Evolutionary conservation across 2,329 filamentous ascomycete genomes (phyloP).

Genomic region (Pseudogymnoascus sp.): DNA sequence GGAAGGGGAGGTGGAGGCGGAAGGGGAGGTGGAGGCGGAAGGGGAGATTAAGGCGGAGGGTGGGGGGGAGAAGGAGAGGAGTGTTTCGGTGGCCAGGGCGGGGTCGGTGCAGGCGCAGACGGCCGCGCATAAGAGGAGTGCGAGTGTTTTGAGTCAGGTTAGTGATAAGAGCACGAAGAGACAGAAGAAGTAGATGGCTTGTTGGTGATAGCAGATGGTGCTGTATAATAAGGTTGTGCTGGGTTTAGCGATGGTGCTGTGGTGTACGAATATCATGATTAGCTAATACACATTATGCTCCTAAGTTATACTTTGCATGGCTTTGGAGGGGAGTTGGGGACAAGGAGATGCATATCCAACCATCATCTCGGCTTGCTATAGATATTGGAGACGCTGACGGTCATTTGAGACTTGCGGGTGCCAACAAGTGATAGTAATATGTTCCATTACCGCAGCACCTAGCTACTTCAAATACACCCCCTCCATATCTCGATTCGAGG

Average conservation of each 20-base stretch:
- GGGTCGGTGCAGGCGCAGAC: slow-evolving; percentile 41
- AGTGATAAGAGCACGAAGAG: slow-evolving; percentile 52
- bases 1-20: slow-evolving; percentile 30
- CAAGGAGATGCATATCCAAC: neutral
- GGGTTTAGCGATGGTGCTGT: slow-evolving; percentile 1
- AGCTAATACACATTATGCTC: neutral
- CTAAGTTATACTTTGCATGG: neutral
- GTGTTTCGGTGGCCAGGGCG: slow-evolving; percentile 47
- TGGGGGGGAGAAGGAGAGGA: slow-evolving; percentile 21
- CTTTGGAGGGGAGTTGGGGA: neutral
- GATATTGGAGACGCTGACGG: neutral
- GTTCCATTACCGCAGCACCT: neutral
- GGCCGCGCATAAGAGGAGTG: slow-evolving; percentile 61
- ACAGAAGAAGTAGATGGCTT: slow-evolving; percentile 31
- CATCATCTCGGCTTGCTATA: neutral
- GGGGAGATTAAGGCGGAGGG: slow-evolving; percentile 51
- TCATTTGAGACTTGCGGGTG: neutral
- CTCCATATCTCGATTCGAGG: neutral
- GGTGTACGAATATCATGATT: slow-evolving; percentile 3
- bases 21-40: slow-evolving; percentile 55
- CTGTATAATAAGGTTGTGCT: neutral
- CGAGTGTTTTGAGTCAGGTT: slow-evolving; percentile 64
- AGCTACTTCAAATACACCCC: neutral
- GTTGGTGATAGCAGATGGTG: neutral
- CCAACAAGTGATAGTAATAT: neutral